These are phyloP conservation scores for Aegilops umbellulata DNA, from an alignment of 176 grass and related monocot species.

Conservation along the genomic window DNA sequence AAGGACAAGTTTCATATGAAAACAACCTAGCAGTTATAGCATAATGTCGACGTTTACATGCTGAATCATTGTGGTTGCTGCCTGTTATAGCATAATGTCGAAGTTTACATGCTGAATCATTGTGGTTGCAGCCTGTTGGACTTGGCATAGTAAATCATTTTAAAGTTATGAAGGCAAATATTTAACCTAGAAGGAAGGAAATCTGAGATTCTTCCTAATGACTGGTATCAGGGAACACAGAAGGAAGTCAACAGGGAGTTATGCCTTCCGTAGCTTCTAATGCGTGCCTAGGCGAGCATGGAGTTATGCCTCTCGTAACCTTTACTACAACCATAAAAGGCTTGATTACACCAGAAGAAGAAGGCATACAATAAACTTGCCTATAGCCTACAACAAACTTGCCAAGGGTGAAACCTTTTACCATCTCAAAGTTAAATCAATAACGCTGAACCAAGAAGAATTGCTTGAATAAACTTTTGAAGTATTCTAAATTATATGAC, in stretches of 20 bases:
- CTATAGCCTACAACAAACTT: not conserved
- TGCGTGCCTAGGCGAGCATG: not conserved
- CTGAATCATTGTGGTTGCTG: not conserved
- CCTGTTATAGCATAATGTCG: not conserved
- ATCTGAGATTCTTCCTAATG: not conserved
- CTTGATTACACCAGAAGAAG: slow-evolving; percentile 12
- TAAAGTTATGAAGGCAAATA: not conserved
- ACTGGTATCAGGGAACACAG: not conserved
- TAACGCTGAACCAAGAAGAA: slow-evolving; percentile 13
- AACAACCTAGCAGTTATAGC: too few species aligned
- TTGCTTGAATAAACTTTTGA: not conserved
- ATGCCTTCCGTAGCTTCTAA: too few species aligned
- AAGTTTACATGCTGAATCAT: not conserved
- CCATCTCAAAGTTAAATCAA: slow-evolving; percentile 6
- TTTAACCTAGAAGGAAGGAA: not conserved
- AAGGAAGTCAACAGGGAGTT: not conserved
- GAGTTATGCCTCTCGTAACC: not conserved
- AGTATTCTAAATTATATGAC: not conserved
- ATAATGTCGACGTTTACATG: not conserved
- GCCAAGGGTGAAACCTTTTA: not conserved
- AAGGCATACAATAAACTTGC: not conserved
- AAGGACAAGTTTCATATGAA: not conserved
- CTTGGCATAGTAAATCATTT: slow-evolving; percentile 3
- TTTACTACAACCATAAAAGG: not conserved
- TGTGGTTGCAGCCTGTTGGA: not conserved